Evolutionary conservation across 495 filamentous ascomycete genomes (phyloP), one percentile per base, ranked within the genome.

Genomic region (Trichoderma reesei): DNA sequence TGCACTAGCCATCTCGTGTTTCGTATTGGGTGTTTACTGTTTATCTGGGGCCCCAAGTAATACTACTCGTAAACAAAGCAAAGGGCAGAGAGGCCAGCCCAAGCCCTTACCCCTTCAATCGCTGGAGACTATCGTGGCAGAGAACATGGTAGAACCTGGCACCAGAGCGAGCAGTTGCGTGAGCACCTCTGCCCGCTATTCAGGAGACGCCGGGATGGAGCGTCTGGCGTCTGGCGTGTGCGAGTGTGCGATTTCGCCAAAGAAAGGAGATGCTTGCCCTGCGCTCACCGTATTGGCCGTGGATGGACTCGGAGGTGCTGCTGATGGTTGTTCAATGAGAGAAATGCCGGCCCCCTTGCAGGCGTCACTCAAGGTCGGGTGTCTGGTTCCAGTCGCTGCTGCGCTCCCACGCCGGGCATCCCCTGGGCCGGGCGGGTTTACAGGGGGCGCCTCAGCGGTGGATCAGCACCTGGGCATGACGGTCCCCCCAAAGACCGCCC

Each of bases 21-120:
- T 34, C 18, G 34, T 3, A 7, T 41, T 34, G 31, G 6, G n/a
- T n/a, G 60, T n/a, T n/a, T 5, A 37, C 31, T 16, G 37, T 34
- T 18, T 26, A 33, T 33, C 26, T 26, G 26, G n/a, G 26, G 48
- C 48, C 26, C 26, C 26, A 1, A 56, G 7, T 9, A 56, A 14
- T 56, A n/a, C n/a, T n/a, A n/a, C n/a, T n/a, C n/a, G n/a, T n/a
- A 56, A 56, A 56, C 48, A 56, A 39, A 39, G 38, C 38, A 11
- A 39, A 39, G 3, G 11, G 26, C 26, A 26, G 26, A 1, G 26
- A 26, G 26, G 26, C 26, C 0, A 1, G 26, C 1, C 26, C 26
- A 26, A 26, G 26, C 26, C 26, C 38, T n/a, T n/a, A n/a, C 38
- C 38, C 38, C 38, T 39, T 39, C 38, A 11, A 26, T 26, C 26